A percentile compares a stretch with the other conserved stretches of the same genome.
phyloP scores from a whole-genome alignment of 257 asterid genomes.

The Rhazya stricta region DNA sequence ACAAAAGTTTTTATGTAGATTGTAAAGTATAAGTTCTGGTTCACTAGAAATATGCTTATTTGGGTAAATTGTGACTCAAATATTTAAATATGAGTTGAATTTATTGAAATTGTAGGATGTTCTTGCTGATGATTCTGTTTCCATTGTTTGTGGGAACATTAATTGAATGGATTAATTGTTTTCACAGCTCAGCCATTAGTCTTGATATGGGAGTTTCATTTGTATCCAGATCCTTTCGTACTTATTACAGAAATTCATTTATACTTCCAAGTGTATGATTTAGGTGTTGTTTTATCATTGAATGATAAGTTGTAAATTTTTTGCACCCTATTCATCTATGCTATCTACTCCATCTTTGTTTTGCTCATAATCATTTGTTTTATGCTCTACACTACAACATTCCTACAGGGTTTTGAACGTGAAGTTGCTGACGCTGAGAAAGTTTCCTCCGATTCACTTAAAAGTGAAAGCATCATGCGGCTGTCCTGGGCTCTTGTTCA shows the following conservation, averaged over 20 bases:
- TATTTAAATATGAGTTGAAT: not conserved
- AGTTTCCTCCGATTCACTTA: constrained; percentile 62
- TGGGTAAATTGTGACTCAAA: not conserved
- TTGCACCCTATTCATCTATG: not conserved
- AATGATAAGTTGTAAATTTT: not conserved
- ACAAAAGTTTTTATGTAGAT: not conserved
- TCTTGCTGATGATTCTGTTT: not conserved
- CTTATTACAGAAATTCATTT: not conserved
- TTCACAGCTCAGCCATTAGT: not conserved
- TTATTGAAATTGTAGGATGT: not conserved
- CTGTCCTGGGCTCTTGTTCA: constrained; percentile 98
- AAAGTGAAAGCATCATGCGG: constrained; percentile 84
- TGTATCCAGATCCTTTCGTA: not conserved
- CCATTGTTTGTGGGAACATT: not conserved
- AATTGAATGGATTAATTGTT: not conserved
- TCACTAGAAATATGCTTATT: no score
- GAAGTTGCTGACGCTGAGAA: constrained; percentile 87
- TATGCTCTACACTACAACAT: not conserved
- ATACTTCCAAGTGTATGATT: not conserved
- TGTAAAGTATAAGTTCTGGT: not conserved
- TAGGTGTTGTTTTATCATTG: not conserved
- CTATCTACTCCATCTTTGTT: not conserved
- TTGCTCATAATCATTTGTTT: not conserved
- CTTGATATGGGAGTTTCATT: not conserved
- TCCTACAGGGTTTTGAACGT: constrained; percentile 81